Conservation (phyloP, 495 filamentous ascomycete species). For the Penicillium robsamsonii region DNA sequence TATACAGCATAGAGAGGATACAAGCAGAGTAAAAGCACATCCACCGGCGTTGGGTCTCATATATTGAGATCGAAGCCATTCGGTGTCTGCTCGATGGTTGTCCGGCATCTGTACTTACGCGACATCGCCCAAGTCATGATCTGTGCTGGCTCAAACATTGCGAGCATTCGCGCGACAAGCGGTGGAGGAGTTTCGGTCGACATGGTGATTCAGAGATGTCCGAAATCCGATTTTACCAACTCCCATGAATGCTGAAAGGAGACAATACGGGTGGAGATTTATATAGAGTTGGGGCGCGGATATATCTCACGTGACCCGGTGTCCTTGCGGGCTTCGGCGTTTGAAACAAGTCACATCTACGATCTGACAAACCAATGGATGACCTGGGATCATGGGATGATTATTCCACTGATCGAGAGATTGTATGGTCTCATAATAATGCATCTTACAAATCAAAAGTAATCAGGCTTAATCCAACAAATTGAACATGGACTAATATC, state of each 20-base stretch:
- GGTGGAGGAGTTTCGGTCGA: conserved; percentile 20
- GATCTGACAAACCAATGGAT: neutral
- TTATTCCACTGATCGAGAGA: neutral
- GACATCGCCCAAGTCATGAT: conserved; percentile 34
- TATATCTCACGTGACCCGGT: neutral
- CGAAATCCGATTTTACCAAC: neutral
- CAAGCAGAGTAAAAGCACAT: neutral
- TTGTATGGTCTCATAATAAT: neutral
- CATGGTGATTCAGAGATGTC: conserved; percentile 4
- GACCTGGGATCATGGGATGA: neutral
- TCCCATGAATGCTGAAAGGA: neutral
- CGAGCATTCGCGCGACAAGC: conserved; percentile 20
- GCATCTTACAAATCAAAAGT: neutral
- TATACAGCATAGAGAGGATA: neutral
- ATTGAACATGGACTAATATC: conserved; percentile 16
- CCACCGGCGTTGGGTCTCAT: neutral
- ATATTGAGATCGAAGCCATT: neutral
- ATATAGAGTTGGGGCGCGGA: conserved; percentile 4
- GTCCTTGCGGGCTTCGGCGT: conserved; percentile 1
- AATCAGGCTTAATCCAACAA: conserved; percentile 4
- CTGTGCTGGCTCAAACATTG: conserved; percentile 31
- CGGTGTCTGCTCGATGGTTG: neutral
- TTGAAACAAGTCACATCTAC: neutral
- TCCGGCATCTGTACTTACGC: conserved; percentile 26
- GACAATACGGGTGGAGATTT: neutral